Evolutionary conservation across 495 filamentous ascomycete genomes (phyloP).

Genomic region (Letharia columbiana): DNA sequence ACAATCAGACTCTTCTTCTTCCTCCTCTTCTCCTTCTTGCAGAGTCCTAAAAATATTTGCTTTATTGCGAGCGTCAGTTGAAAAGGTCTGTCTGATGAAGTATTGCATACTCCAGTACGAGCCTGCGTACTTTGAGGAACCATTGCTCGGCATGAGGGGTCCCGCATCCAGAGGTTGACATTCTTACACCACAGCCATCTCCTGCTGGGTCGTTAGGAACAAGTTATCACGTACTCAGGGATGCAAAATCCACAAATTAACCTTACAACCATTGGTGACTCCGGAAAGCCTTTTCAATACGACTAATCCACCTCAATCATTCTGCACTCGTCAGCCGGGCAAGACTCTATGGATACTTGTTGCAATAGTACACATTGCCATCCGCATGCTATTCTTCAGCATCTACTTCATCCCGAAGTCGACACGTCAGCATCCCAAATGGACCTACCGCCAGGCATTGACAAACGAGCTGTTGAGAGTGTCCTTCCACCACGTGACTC

Average conservation of each 20-base stretch:
- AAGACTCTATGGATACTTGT: conserved; percentile 1
- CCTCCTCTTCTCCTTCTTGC: too few relatives aligned
- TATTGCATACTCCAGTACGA: neutral
- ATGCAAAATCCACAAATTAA: too few relatives aligned
- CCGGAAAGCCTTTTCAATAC: too few relatives aligned
- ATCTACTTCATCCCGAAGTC: conserved; percentile 1
- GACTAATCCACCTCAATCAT: neutral
- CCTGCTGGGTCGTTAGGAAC: neutral
- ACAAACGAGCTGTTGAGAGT: conserved; percentile 18
- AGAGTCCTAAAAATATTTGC: too few relatives aligned
- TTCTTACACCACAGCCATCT: too few relatives aligned
- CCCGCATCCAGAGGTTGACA: too few relatives aligned
- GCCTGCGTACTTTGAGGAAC: conserved; percentile 1
- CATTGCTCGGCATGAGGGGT: too few relatives aligned
- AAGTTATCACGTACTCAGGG: neutral
- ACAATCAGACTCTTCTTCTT: too few relatives aligned
- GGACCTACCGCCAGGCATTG: conserved; percentile 28
- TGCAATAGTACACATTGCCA: neutral
- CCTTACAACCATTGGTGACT: too few relatives aligned
- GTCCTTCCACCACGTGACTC: conserved; percentile 9
- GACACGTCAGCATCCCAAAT: conserved; percentile 24
- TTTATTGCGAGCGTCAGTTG: too few relatives aligned
- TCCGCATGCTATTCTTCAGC: conserved; percentile 3
- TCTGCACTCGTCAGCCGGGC: conserved; percentile 8
- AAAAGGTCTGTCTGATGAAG: too few relatives aligned